Evolutionary conservation across 1,284 basidiomycete species (phyloP).

Genomic region (Austroboletus niveus): DNA sequence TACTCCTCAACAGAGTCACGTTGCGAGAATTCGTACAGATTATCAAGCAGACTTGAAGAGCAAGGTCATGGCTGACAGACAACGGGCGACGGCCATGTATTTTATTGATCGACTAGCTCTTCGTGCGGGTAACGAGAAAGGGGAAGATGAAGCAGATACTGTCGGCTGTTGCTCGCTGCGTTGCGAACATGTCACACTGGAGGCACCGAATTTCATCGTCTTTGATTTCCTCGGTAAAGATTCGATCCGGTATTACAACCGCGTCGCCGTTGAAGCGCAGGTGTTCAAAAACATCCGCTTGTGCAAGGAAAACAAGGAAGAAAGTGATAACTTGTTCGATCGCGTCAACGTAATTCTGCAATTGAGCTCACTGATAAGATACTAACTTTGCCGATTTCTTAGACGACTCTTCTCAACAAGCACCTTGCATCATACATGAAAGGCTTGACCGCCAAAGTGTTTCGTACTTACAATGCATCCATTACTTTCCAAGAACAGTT

Average conservation of each 20-base stretch:
- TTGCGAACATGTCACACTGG: slow-evolving; percentile 91
- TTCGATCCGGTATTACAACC: slow-evolving; percentile 94
- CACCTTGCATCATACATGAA: slow-evolving; percentile 92
- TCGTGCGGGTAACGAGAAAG: slow-evolving; percentile 97
- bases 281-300: slow-evolving; percentile 90
- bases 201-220: slow-evolving; percentile 80
- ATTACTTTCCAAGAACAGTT: slow-evolving; percentile 90
- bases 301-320: slow-evolving; percentile 88
- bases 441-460: slow-evolving; percentile 95
- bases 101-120: slow-evolving; percentile 95
- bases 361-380: slow-evolving; percentile 2
- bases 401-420: slow-evolving; percentile 88
- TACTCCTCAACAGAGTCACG: slow-evolving; percentile 62
- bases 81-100: slow-evolving; percentile 95
- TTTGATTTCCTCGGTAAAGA: slow-evolving; percentile 99
- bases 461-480: slow-evolving; percentile 98
- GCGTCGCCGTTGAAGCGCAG: slow-evolving; percentile 81
- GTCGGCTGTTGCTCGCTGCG: slow-evolving; percentile 96
- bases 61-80: slow-evolving; percentile 90
- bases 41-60: slow-evolving; percentile 83
- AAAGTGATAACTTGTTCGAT: slow-evolving; percentile 91
- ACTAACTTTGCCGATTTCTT: slow-evolving; percentile 11
- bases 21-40: slow-evolving; percentile 85
- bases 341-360: slow-evolving; percentile 70
- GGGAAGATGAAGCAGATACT: slow-evolving; percentile 96